A percentile compares a stretch with the other conserved stretches of the same genome.
Evolutionary conservation across 2,329 filamentous ascomycete genomes (phyloP).

Genomic region (Fusarium hostae): DNA sequence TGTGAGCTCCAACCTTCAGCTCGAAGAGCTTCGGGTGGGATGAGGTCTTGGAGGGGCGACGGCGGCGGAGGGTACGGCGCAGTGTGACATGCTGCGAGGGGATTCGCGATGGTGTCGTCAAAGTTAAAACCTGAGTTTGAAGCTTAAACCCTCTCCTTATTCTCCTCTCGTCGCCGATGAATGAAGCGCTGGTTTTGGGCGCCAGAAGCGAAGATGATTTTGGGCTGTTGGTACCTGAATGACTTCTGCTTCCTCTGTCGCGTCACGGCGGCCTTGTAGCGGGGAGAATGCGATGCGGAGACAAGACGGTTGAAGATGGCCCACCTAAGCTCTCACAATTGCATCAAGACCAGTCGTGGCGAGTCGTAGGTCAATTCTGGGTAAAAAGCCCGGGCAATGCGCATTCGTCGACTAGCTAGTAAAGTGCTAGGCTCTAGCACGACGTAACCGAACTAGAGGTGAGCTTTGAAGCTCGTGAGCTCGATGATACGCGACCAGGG

Average conservation of each 20-base stretch:
- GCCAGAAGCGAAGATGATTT: constrained; percentile 3
- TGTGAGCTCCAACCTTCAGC: constrained; percentile 26
- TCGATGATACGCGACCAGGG: constrained; percentile 13
- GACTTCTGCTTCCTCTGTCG: constrained; percentile 17
- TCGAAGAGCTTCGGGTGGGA: constrained; percentile 28
- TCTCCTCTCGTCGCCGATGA: background rate
- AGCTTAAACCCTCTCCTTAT: constrained; percentile 2
- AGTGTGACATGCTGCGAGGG: constrained; percentile 45
- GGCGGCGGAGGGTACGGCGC: constrained; percentile 32
- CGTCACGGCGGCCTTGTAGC: constrained; percentile 23
- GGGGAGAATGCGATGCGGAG: constrained; percentile 33
- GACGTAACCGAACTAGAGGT: constrained; percentile 19
- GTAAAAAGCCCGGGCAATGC: background rate
- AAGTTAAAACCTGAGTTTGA: constrained; percentile 23
- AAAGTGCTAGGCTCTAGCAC: constrained; percentile 12
- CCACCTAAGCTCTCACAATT: constrained; percentile 21
- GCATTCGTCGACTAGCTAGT: constrained; percentile 8
- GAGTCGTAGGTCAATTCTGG: background rate
- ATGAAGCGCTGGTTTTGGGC: background rate
- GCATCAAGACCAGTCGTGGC: constrained; percentile 3
- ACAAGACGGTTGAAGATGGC: constrained; percentile 8
- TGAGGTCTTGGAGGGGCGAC: constrained; percentile 34
- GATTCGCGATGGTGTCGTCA: constrained; percentile 14
- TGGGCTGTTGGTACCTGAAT: constrained; percentile 17
- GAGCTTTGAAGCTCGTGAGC: constrained; percentile 21